These are phyloP conservation scores for Lablab purpureus DNA, from an alignment of 306 rosid species.

Conservation along the genomic window DNA sequence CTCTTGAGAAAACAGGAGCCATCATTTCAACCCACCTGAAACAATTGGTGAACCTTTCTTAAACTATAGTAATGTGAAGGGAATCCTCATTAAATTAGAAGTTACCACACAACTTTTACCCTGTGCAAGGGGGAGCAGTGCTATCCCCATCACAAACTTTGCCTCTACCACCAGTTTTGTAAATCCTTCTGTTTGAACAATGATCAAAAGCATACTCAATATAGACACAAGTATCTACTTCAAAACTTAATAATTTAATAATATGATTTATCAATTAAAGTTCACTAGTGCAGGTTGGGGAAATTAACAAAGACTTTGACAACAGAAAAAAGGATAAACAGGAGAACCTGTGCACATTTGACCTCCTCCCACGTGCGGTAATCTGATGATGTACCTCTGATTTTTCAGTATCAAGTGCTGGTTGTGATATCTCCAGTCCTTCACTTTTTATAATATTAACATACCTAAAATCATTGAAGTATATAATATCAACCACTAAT, in stretches of 20 bases:
- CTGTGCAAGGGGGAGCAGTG: conserved; percentile 85
- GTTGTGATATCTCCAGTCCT: conserved; percentile 85
- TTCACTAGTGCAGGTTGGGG: not conserved
- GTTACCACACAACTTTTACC: conserved; percentile 53
- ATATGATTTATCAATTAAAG: not conserved
- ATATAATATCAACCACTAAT: conserved; percentile 8
- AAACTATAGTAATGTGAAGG: conserved; percentile 10
- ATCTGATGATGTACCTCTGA: conserved; percentile 84
- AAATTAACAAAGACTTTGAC: not conserved
- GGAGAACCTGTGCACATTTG: conserved; percentile 74
- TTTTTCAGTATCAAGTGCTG: conserved; percentile 73
- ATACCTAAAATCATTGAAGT: conserved; percentile 55
- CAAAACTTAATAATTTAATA: not conserved
- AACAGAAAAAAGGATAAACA: not conserved
- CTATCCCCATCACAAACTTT: conserved; percentile 65
- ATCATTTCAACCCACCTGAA: conserved; percentile 89
- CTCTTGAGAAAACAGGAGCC: conserved; percentile 89
- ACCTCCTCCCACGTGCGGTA: conserved; percentile 71
- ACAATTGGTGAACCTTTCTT: conserved; percentile 33
- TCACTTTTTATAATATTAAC: conserved; percentile 64
- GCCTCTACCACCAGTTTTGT: conserved; percentile 51
- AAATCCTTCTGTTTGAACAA: conserved; percentile 69
- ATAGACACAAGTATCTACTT: conserved; percentile 10
- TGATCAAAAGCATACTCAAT: conserved; percentile 36
- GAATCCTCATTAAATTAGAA: not conserved